Evolutionary conservation across 345 rosid species (phyloP), one percentile per base, ranked within the genome.

Genomic region (Limnanthes douglasii): DNA sequence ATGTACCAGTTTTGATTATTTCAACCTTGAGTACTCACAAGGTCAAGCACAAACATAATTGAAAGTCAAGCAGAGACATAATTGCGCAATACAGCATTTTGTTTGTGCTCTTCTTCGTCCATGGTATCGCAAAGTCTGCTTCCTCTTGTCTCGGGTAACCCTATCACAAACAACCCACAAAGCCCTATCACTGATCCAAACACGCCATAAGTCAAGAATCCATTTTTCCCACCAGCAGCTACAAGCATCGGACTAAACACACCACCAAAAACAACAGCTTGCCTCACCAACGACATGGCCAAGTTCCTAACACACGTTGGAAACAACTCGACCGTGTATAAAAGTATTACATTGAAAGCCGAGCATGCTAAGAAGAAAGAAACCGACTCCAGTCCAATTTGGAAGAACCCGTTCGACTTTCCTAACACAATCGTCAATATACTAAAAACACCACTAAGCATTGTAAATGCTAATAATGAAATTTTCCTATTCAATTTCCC

Each of bases 261-360:
- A 1, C 69, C 82, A 1, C 78, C 86, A 2, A 77, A 33, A 4
- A 73, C 73, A 18, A 64, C 31, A 2, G 82, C 82, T 26, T 72
- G 82, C 4, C 86, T 64, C 56, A 68, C 66, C 65, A 72, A 46
- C 8, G 86, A 67, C 0, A 74, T 50, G 0, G 86, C 86, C 16
- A 82, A 64, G 59, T 77, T 77, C 41, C 78, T 57, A 15, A 77
- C 82, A 8, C 73, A 46, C 0, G 82, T 72, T 5, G 78, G 86
- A 24, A 77, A 72, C 48, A 77, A 33, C 61, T 77, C 86, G 0
- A 73, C 37, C 1, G 75, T 69, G 63, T 72, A 61, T 23, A 83
- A 67, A 25, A 65, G 18, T 4, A 35, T 37, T 29, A 68, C 22
- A 36, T 34, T 51, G 36, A 65, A 73, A 2, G 67, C 72, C 0